These are phyloP conservation scores for Epicoccum nigrum DNA, from an alignment of 2,329 filamentous ascomycete species.

Conservation along the genomic window DNA sequence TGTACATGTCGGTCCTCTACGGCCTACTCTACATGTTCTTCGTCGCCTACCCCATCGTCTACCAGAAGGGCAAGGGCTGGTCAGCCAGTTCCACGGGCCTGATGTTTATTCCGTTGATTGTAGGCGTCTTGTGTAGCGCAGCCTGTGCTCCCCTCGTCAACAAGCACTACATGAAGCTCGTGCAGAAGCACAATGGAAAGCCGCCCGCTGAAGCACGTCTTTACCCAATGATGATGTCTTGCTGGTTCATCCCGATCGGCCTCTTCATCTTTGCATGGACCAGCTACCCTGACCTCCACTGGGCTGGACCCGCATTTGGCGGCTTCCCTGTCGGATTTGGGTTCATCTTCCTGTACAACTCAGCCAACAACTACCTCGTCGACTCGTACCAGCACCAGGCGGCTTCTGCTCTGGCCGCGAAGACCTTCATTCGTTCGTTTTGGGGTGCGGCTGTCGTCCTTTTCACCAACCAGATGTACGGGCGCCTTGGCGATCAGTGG, in stretches of 20 bases:
- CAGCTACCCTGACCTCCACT: conserved; percentile 68
- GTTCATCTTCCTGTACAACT: conserved; percentile 84
- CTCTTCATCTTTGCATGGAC: conserved; percentile 73
- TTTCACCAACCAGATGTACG: conserved; percentile 78
- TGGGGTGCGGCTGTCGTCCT: conserved; percentile 80
- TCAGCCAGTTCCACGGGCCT: conserved; percentile 75
- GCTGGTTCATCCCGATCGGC: conserved; percentile 67
- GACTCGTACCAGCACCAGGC: conserved; percentile 75
- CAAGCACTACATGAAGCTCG: conserved; percentile 75
- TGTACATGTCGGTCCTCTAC: conserved; percentile 87
- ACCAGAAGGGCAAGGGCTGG: conserved; percentile 80
- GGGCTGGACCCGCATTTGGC: conserved; percentile 74
- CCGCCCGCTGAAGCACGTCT: conserved; percentile 79
- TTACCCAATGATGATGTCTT: conserved; percentile 70
- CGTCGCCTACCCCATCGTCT: conserved; percentile 68
- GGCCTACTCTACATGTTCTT: conserved; percentile 73
- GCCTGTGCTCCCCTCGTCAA: conserved; percentile 75
- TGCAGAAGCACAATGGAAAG: conserved; percentile 67
- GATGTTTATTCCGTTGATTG: conserved; percentile 84
- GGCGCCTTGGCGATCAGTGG: conserved; percentile 74
- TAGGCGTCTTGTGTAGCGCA: conserved; percentile 74
- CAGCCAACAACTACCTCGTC: conserved; percentile 61
- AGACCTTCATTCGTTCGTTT: conserved; percentile 79
- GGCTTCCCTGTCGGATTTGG: conserved; percentile 73
- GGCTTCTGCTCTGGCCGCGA: conserved; percentile 79